Evolutionary conservation across 768 basidiomycete species (phyloP), one percentile per base, ranked within the genome.

Genomic region (Termitomyces sp.): DNA sequence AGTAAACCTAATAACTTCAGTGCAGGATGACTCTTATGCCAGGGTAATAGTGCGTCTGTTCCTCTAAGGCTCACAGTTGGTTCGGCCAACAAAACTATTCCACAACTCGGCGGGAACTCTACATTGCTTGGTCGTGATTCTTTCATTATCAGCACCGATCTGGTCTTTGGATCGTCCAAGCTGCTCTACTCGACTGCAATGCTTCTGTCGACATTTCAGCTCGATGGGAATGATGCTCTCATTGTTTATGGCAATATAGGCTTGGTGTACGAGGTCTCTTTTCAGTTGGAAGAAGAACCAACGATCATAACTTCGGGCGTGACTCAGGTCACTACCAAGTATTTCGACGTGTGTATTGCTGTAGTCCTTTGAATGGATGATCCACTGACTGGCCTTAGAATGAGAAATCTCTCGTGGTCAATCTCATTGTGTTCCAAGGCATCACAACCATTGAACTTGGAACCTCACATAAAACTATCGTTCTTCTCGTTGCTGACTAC

Each of bases 91-190:
- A 52, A 21, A n/a, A 59, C 43, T 31, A 49, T 62, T 21, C 62
- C 62, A 14, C 60, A 58, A 42, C 44, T 58, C 2, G 41, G 54
- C 12, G 60, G 60, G 5, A 53, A 43, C 29, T 40, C 46, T 12
- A 60, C 59, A n/a, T 35, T 62, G 21, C 59, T 56, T 38, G 62
- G 59, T 40, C 62, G 62, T 9, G 59, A 62, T 58, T 59, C 59
- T 25, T 53, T 62, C 8, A 37, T 62, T 16, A 59, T 44, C 23
- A 55, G 59, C 23, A 44, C 62, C 19, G 56, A 62, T 46, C 37
- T 62, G 5, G 5, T 32, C 21, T 62, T 62, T 56, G 62, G 62
- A 31, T 54, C 59, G 1, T 60, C 56, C 9, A 60, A 49, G 25
- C 40, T 62, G 31, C 34, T 50, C 8, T 62, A 62, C 43, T 62